phyloP scores from a whole-genome alignment of 1,284 basidiomycete species.

The Tylopilus orsonianus region DNA sequence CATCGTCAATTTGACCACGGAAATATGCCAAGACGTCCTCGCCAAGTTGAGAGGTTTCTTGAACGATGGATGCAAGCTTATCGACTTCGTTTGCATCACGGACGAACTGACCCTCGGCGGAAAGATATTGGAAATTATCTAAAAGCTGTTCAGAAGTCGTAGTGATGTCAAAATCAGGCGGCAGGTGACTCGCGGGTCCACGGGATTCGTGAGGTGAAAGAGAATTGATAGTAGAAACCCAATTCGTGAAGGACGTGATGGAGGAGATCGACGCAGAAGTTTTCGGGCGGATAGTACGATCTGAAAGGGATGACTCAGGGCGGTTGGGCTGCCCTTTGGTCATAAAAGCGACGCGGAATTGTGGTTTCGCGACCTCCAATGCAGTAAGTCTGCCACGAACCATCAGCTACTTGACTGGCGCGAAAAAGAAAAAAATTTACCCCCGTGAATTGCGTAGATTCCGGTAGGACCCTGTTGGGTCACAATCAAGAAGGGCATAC shows the following conservation, averaged over 20 bases:
- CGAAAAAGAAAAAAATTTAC: slow-evolving; percentile 37
- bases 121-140: slow-evolving; percentile 50
- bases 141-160: slow-evolving; percentile 50
- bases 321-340: slow-evolving; percentile 45
- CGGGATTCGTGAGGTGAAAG: slow-evolving; percentile 18
- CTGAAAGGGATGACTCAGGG: slow-evolving; percentile 53
- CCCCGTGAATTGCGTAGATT: slow-evolving; percentile 67
- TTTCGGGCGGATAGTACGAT: slow-evolving; percentile 53
- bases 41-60: slow-evolving; percentile 46
- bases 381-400: slow-evolving; percentile 58
- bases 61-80: slow-evolving; percentile 45
- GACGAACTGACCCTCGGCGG: slow-evolving; percentile 39
- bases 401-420: neutral
- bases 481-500: slow-evolving; percentile 61
- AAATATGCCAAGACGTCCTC: slow-evolving; percentile 47
- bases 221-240: slow-evolving; percentile 22
- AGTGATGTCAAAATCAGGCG: slow-evolving; percentile 43
- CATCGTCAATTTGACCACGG: slow-evolving; percentile 51
- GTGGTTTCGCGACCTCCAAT: slow-evolving; percentile 61
- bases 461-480: slow-evolving; percentile 51
- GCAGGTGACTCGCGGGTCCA: slow-evolving; percentile 24
- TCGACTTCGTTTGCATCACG: slow-evolving; percentile 39
- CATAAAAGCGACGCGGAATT: slow-evolving; percentile 60
- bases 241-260: slow-evolving; percentile 42
- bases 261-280: slow-evolving; percentile 41